These are phyloP conservation scores for Aspergillus haitiensis DNA, from an alignment of 495 filamentous ascomycete species.

Conservation along the genomic window DNA sequence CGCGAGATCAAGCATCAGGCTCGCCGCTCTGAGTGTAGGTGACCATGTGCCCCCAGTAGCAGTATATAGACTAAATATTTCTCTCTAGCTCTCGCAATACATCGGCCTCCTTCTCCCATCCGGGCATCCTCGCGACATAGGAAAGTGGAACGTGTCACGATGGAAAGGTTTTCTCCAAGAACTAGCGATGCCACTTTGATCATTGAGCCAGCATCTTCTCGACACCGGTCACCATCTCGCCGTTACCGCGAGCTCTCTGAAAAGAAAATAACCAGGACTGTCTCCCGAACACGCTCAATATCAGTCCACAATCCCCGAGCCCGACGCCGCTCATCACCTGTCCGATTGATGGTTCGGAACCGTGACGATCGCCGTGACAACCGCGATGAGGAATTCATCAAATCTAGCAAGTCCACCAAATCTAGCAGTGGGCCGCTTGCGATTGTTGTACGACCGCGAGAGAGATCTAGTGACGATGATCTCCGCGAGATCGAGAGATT, in stretches of 20 bases:
- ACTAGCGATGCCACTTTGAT: constrained; percentile 32
- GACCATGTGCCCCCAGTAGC: constrained; percentile 12
- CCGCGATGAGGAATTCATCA: too few relatives aligned
- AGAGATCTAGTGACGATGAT: constrained; percentile 54
- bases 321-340: constrained; percentile 38
- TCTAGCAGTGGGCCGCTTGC: constrained; percentile 55
- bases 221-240: constrained; percentile 28
- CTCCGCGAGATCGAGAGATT: constrained; percentile 27
- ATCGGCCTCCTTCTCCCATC: constrained; percentile 30
- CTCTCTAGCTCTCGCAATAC: constrained; percentile 31
- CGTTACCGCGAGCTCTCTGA: constrained; percentile 32
- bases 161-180: constrained; percentile 32
- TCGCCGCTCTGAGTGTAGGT: constrained; percentile 33
- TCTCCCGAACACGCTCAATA: constrained; percentile 41
- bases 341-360: constrained; percentile 23
- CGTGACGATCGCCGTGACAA: constrained; percentile 31
- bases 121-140: constrained; percentile 29
- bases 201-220: constrained; percentile 35
- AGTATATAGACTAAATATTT: constrained; percentile 12
- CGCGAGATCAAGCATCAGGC: constrained; percentile 55
- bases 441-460: constrained; percentile 51
- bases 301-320: constrained; percentile 37
- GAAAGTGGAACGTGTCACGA: constrained; percentile 32
- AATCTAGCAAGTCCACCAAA: constrained; percentile 40
- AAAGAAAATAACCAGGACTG: constrained; percentile 24